A percentile compares a stretch with the other conserved stretches of the same genome.
phyloP scores from a whole-genome alignment of 2,329 filamentous ascomycete species.

The Penicillium italicum region DNA sequence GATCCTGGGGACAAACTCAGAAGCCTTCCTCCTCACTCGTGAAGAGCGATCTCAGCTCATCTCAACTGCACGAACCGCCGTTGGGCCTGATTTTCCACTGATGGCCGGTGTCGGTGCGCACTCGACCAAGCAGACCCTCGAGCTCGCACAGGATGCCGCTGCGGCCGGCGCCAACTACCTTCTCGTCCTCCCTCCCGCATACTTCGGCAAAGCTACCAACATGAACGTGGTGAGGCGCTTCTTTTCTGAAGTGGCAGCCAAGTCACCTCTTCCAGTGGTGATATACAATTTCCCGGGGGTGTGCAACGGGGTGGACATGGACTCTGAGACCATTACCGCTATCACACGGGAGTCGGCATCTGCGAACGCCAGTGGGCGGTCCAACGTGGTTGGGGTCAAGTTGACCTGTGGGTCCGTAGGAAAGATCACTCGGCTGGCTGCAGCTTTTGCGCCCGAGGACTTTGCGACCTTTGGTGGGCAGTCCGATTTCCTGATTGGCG shows the following conservation, averaged over 20 bases:
- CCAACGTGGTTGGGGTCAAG: conserved; percentile 62
- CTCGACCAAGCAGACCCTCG: conserved; percentile 61
- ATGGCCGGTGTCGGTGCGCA: conserved; percentile 64
- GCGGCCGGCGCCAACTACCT: conserved; percentile 60
- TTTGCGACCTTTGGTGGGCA: conserved; percentile 71
- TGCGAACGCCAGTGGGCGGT: conserved; percentile 18
- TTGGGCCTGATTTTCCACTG: conserved; percentile 54
- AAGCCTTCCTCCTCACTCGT: conserved; percentile 57
- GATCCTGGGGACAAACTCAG: conserved; percentile 55
- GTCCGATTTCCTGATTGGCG: conserved; percentile 64
- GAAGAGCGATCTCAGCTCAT: conserved; percentile 58
- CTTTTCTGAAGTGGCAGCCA: conserved; percentile 55
- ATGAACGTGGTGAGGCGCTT: conserved; percentile 57
- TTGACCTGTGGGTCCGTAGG: conserved; percentile 62
- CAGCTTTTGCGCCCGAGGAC: conserved; percentile 49
- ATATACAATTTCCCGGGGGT: conserved; percentile 68
- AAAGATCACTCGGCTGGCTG: conserved; percentile 57
- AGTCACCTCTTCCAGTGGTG: conserved; percentile 55
- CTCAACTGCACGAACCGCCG: conserved; percentile 52
- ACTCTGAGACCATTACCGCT: conserved; percentile 58
- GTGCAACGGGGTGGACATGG: conserved; percentile 65
- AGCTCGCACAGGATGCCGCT: conserved; percentile 57
- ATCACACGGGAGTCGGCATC: conserved; percentile 48
- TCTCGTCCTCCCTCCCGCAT: conserved; percentile 60
- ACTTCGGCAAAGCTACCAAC: conserved; percentile 62